phyloP scores from a whole-genome alignment of 2,329 filamentous ascomycete genomes.

The Cercospora janseana region DNA sequence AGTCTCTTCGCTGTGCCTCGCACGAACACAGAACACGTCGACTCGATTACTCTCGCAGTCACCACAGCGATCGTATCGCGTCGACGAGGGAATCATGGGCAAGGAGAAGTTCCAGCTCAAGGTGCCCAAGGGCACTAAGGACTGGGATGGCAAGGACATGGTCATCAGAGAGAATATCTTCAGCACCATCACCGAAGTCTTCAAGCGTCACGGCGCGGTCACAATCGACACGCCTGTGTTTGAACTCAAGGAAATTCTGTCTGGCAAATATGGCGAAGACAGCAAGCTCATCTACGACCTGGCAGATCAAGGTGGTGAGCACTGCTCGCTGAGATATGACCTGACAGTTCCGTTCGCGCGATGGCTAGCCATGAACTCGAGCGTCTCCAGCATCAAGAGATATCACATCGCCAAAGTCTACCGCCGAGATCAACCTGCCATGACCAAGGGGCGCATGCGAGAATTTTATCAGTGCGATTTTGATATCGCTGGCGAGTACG shows the following conservation, averaged over 20 bases:
- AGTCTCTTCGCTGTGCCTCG: not conserved
- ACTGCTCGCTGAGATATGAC: slow-evolving; percentile 81
- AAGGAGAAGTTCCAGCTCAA: slow-evolving; percentile 63
- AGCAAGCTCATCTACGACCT: slow-evolving; percentile 90
- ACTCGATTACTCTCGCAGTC: not conserved
- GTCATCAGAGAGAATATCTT: slow-evolving; percentile 80
- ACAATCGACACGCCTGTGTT: slow-evolving; percentile 82
- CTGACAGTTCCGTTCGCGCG: slow-evolving; percentile 87
- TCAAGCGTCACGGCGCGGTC: slow-evolving; percentile 78
- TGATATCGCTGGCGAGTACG: slow-evolving; percentile 84
- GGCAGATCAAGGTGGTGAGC: slow-evolving; percentile 81
- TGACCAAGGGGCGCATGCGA: slow-evolving; percentile 88
- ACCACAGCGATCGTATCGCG: slow-evolving; percentile 6
- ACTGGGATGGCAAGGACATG: slow-evolving; percentile 78
- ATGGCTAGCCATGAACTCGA: slow-evolving; percentile 87
- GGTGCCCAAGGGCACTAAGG: slow-evolving; percentile 86
- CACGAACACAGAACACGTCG: not conserved
- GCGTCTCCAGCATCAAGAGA: slow-evolving; percentile 80
- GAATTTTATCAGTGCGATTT: slow-evolving; percentile 99
- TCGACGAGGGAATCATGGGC: slow-evolving; percentile 43
- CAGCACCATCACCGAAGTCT: slow-evolving; percentile 70
- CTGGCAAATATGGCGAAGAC: slow-evolving; percentile 90
- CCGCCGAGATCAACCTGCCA: slow-evolving; percentile 75
- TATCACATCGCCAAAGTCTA: slow-evolving; percentile 96
- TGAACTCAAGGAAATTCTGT: slow-evolving; percentile 79